Conservation (phyloP, 768 basidiomycete species). For the Tylopilus subfusipes region DNA sequence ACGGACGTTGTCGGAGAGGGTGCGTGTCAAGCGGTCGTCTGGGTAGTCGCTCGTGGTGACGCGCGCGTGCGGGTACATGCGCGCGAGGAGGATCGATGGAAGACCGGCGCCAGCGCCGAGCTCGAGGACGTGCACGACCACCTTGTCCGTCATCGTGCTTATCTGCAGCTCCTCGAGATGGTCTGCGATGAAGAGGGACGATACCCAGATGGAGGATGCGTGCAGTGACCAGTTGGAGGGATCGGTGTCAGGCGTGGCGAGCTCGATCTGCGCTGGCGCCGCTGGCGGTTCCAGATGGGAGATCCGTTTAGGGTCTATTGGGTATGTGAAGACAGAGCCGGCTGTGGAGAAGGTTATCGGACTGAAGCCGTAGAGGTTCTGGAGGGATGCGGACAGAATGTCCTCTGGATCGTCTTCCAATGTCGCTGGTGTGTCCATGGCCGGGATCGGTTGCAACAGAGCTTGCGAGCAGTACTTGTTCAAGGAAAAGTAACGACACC, state of each 20-base stretch:
- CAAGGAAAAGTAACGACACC: not conserved
- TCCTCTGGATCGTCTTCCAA: slow-evolving; percentile 51
- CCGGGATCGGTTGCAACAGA: no score
- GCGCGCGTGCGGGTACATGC: slow-evolving; percentile 34
- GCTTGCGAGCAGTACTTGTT: no score
- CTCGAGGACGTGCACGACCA: slow-evolving; percentile 50
- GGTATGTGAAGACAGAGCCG: slow-evolving; percentile 51
- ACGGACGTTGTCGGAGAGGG: slow-evolving; percentile 54
- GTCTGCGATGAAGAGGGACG: slow-evolving; percentile 65
- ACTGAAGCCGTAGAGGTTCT: slow-evolving; percentile 56
- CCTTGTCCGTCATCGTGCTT: slow-evolving; percentile 20
- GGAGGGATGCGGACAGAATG: slow-evolving; percentile 61
- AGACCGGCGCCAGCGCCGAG: slow-evolving; percentile 74
- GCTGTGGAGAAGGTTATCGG: slow-evolving; percentile 60
- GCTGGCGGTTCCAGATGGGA: slow-evolving; percentile 7
- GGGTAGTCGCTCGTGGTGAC: slow-evolving; percentile 72
- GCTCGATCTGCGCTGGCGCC: slow-evolving; percentile 35
- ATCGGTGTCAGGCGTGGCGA: slow-evolving; percentile 62
- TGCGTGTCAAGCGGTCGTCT: slow-evolving; percentile 55
- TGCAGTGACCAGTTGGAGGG: slow-evolving; percentile 72
- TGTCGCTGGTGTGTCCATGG: not conserved
- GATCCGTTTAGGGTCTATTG: slow-evolving; percentile 15
- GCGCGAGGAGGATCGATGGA: slow-evolving; percentile 66
- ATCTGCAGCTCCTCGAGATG: slow-evolving; percentile 50
- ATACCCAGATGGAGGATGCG: slow-evolving; percentile 73